phyloP scores from a whole-genome alignment of 352 stramenopile species.

The Plasmopara viticola region DNA sequence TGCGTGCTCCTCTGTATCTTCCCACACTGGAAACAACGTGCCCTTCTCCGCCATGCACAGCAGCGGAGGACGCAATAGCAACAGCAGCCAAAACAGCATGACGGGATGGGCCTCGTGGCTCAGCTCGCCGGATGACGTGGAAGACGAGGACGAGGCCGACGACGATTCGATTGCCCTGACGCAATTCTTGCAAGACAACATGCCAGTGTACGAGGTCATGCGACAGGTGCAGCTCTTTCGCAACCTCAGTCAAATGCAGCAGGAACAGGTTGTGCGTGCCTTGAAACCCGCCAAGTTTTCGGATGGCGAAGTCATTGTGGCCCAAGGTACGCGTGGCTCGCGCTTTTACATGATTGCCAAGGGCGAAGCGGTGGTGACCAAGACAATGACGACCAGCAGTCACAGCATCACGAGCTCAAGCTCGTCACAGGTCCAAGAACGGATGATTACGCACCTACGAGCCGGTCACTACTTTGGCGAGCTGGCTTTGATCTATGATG shows the following conservation, averaged over 20 bases:
- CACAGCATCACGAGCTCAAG: slow-evolving; percentile 28
- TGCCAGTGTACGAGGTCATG: slow-evolving; percentile 86
- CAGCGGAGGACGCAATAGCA: slow-evolving; percentile 29
- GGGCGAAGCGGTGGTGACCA: slow-evolving; percentile 80
- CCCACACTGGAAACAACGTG: slow-evolving; percentile 33
- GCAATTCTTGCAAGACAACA: slow-evolving; percentile 76
- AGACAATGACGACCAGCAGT: slow-evolving; percentile 40
- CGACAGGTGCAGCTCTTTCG: slow-evolving; percentile 82
- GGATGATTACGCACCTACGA: slow-evolving; percentile 85
- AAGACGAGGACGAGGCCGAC: slow-evolving; percentile 61
- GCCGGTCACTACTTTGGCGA: slow-evolving; percentile 93
- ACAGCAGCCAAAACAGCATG: slow-evolving; percentile 55
- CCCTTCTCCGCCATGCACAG: slow-evolving; percentile 34
- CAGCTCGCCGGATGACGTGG: slow-evolving; percentile 52
- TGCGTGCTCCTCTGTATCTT: slow-evolving; percentile 49
- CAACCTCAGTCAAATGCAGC: slow-evolving; percentile 82
- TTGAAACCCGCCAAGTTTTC: slow-evolving; percentile 84
- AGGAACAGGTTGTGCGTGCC: slow-evolving; percentile 80
- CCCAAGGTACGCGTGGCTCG: slow-evolving; percentile 77
- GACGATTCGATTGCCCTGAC: slow-evolving; percentile 64
- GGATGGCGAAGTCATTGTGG: slow-evolving; percentile 77
- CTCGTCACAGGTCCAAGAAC: slow-evolving; percentile 48
- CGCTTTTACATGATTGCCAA: slow-evolving; percentile 90
- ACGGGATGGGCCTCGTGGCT: slow-evolving; percentile 60
- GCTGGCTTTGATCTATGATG: slow-evolving; percentile 88